Evolutionary conservation across 73 alveolate species (phyloP).

Genomic region (Effrenium voratum): DNA sequence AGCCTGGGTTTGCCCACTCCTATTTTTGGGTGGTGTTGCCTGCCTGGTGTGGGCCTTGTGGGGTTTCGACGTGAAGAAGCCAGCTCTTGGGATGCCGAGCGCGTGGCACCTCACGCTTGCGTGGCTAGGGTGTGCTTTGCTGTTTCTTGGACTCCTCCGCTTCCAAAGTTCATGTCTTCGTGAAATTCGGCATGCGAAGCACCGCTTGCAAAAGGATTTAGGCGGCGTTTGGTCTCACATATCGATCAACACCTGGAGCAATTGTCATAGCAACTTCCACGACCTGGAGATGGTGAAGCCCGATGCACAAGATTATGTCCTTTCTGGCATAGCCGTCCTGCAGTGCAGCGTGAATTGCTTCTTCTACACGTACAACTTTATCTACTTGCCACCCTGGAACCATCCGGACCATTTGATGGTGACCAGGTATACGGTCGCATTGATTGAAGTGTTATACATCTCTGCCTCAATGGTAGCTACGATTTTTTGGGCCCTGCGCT

Average conservation of each 20-base stretch:
- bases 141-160: background rate
- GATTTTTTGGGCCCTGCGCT: background rate
- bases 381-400: background rate
- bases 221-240: background rate
- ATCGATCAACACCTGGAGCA: background rate
- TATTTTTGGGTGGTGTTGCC: no score
- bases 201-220: background rate
- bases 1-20: no score
- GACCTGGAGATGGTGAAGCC: background rate
- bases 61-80: background rate
- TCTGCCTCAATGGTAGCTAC: background rate
- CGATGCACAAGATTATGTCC: background rate
- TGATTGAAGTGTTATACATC: background rate
- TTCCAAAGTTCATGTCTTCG: background rate
- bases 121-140: background rate
- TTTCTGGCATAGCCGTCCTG: background rate
- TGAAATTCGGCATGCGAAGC: background rate
- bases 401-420: background rate
- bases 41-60: background rate
- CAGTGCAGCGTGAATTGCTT: background rate
- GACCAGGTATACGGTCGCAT: background rate
- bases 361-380: background rate
- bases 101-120: background rate
- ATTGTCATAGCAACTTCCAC: background rate
- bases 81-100: background rate